These are phyloP conservation scores for Vicia sativa DNA, from an alignment of 306 rosid genomes.

Conservation along the genomic window DNA sequence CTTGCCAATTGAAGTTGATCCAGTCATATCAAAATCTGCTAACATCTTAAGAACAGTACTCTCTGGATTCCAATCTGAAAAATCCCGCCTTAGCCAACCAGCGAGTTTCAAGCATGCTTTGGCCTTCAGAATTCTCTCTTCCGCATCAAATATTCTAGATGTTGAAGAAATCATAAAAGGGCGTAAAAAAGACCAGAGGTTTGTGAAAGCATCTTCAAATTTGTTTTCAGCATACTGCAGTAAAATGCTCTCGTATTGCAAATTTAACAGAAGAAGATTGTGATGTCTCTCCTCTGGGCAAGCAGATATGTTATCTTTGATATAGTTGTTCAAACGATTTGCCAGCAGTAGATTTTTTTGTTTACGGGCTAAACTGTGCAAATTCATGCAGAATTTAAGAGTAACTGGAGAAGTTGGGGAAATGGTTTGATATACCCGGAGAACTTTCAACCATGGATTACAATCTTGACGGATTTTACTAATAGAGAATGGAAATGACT, in stretches of 20 bases:
- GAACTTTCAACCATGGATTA: slow-evolving; percentile 82
- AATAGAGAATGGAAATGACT: slow-evolving; percentile 60
- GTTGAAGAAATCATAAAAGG: slow-evolving; percentile 69
- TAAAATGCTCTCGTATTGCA: slow-evolving; percentile 82
- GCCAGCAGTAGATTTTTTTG: slow-evolving; percentile 73
- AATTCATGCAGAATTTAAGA: slow-evolving; percentile 69
- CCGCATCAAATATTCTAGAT: slow-evolving; percentile 47
- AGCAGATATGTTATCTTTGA: slow-evolving; percentile 55
- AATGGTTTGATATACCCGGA: slow-evolving; percentile 77
- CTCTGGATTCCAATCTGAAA: slow-evolving; percentile 57
- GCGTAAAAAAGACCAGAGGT: slow-evolving; percentile 79
- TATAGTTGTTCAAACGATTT: slow-evolving; percentile 62
- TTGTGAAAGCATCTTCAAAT: slow-evolving; percentile 80
- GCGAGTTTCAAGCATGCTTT: slow-evolving; percentile 91
- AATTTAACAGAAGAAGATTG: slow-evolving; percentile 59
- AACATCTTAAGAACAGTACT: slow-evolving; percentile 58
- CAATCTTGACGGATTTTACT: slow-evolving; percentile 81
- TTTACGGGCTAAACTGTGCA: slow-evolving; percentile 76
- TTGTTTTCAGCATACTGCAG: slow-evolving; percentile 78
- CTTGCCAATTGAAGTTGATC: slow-evolving; percentile 45
- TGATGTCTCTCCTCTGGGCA: slow-evolving; percentile 56
- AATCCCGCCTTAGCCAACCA: slow-evolving; percentile 68
- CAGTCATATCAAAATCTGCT: slow-evolving; percentile 56
- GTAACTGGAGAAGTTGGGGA: slow-evolving; percentile 68
- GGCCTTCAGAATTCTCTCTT: slow-evolving; percentile 73